Evolutionary conservation across 202 grass and related monocot genomes (phyloP).

Genomic region (Musa balbisiana): DNA sequence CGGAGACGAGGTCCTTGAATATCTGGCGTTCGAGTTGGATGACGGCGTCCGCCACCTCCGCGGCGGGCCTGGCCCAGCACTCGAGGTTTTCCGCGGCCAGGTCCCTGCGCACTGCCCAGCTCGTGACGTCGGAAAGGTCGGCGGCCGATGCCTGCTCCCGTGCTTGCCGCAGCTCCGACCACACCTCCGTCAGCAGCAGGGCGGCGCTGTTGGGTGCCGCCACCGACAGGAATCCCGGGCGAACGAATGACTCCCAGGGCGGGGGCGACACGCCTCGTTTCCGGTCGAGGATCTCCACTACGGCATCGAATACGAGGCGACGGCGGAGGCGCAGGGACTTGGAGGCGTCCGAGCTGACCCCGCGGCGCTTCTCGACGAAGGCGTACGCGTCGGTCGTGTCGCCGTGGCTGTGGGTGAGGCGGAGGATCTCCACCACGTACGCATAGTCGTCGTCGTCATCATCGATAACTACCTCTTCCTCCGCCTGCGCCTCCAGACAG

Average conservation of each 20-base stretch:
- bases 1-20: constrained; percentile 83
- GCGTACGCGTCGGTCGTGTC: constrained; percentile 9
- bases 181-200: constrained; percentile 33
- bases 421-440: constrained; percentile 17
- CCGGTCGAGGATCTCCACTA: constrained; percentile 47
- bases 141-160: constrained; percentile 27
- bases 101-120: constrained; percentile 50
- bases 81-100: constrained; percentile 20
- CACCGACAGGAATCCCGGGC: constrained; percentile 15
- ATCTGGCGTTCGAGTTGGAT: constrained; percentile 76
- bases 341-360: constrained; percentile 18
- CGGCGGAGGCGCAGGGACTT: constrained; percentile 28
- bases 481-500: constrained; percentile 29
- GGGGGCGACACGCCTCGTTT: constrained; percentile 30
- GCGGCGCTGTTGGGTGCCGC: background rate
- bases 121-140: constrained; percentile 49
- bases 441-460: constrained; percentile 34
- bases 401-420: background rate
- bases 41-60: constrained; percentile 49
- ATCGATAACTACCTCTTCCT: constrained; percentile 24
- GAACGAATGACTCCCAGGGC: constrained; percentile 43
- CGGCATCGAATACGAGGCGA: constrained; percentile 48
- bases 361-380: constrained; percentile 8
- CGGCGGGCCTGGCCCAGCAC: background rate
- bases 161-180: constrained; percentile 39